These are phyloP conservation scores for Fusarium setosum DNA, from an alignment of 2,329 filamentous ascomycete species.

Conservation along the genomic window DNA sequence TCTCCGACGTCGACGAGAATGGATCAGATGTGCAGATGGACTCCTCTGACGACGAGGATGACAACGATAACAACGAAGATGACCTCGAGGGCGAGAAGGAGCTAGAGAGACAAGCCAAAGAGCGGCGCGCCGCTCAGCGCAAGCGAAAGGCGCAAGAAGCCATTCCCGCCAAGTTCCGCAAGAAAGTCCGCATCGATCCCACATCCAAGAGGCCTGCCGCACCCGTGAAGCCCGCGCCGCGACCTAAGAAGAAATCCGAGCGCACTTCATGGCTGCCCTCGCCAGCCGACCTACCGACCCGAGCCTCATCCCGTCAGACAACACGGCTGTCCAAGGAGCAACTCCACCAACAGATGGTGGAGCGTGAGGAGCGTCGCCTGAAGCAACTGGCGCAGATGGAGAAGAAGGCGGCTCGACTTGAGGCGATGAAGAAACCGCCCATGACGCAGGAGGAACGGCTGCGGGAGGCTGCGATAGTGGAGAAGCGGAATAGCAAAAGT, in stretches of 20 bases:
- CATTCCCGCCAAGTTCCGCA: constrained; percentile 76
- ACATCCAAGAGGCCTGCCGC: constrained; percentile 51
- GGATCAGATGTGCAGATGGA: constrained; percentile 86
- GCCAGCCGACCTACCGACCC: constrained; percentile 64
- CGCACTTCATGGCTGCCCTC: constrained; percentile 69
- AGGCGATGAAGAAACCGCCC: constrained; percentile 79
- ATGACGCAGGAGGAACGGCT: constrained; percentile 91
- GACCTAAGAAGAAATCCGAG: constrained; percentile 71
- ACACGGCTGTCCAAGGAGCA: constrained; percentile 70
- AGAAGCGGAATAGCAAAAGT: constrained; percentile 89
- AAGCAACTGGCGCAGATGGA: constrained; percentile 77
- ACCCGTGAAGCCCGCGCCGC: constrained; percentile 55
- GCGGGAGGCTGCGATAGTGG: constrained; percentile 83
- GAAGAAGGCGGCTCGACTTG: constrained; percentile 75
- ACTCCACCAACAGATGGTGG: constrained; percentile 77
- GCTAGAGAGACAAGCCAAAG: constrained; percentile 80
- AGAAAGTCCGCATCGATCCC: constrained; percentile 80
- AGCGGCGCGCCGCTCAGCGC: constrained; percentile 72
- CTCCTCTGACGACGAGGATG: constrained; percentile 85
- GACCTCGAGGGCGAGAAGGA: constrained; percentile 91
- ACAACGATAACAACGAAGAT: constrained; percentile 70
- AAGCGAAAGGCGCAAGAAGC: constrained; percentile 86
- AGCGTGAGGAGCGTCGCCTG: constrained; percentile 76
- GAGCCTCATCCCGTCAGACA: constrained; percentile 68
- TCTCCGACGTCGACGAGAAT: constrained; percentile 75